A percentile compares a stretch with the other conserved stretches of the same genome.
These are phyloP conservation scores for Solanum rostratum DNA, from an alignment of 257 asterid species.

Conservation along the genomic window DNA sequence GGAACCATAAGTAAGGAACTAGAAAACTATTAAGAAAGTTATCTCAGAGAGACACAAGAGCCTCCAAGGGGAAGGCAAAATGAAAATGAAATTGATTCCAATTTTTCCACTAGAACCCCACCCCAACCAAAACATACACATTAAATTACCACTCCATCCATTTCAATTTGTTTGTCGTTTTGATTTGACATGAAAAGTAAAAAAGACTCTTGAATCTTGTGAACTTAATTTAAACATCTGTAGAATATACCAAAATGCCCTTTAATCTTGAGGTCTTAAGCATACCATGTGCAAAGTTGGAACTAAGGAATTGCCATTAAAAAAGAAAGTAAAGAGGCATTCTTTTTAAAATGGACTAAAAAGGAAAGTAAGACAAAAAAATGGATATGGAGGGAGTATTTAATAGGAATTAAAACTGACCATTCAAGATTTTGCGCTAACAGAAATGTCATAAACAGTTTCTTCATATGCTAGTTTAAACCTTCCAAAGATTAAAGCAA, in stretches of 20 bases:
- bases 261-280: too few species aligned
- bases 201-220: neutral
- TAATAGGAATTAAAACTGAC: neutral
- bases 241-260: too few species aligned
- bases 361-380: neutral
- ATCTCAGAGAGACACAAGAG: neutral
- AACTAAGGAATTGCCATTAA: neutral
- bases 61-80: neutral
- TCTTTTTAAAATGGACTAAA: too few species aligned
- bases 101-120: neutral
- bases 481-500: neutral
- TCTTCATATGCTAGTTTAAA: neutral
- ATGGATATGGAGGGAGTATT: neutral
- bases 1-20: neutral
- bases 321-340: neutral
- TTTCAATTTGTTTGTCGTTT: neutral
- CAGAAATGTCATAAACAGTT: neutral
- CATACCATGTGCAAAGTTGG: neutral
- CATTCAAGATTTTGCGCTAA: neutral
- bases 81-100: neutral
- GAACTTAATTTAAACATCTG: neutral
- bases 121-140: neutral
- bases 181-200: neutral
- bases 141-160: neutral
- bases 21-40: neutral